Conservation (phyloP, 352 stramenopile genomes). For the Globisporangium viniferum region DNA sequence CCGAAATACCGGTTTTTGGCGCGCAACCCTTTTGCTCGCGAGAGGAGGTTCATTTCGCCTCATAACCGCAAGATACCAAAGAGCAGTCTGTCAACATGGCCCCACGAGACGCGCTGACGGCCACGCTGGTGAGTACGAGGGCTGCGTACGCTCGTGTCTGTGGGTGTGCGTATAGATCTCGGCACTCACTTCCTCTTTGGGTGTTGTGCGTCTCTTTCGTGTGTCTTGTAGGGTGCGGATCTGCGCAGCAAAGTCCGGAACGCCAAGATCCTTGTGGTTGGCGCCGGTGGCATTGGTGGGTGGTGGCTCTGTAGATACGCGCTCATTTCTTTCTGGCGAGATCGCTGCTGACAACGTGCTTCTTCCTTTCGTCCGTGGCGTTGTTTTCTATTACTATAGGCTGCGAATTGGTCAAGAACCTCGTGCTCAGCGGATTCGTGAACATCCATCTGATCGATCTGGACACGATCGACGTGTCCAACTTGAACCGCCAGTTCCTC, state of each 20-base stretch:
- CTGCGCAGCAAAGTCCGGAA: slow-evolving; percentile 68
- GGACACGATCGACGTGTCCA: slow-evolving; percentile 99
- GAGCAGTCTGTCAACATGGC: slow-evolving; percentile 20
- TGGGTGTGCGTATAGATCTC: too few relatives aligned
- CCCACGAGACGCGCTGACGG: slow-evolving; percentile 17
- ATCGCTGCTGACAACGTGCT: background rate
- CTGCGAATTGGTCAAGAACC: slow-evolving; percentile 99
- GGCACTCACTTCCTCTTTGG: background rate
- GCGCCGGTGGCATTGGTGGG: slow-evolving; percentile 96
- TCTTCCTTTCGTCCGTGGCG: background rate
- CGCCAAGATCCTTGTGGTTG: slow-evolving; percentile 94
- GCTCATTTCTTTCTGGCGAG: background rate
- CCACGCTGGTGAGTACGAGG: slow-evolving; percentile 46
- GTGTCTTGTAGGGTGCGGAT: slow-evolving; percentile 39
- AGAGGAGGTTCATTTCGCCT: background rate
- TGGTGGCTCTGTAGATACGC: background rate
- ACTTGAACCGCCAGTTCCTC: slow-evolving; percentile 99
- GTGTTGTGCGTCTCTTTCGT: background rate
- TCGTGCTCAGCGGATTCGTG: slow-evolving; percentile 96
- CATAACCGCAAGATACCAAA: background rate
- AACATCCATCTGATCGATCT: slow-evolving; percentile 95
- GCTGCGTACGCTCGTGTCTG: background rate
- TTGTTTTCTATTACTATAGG: slow-evolving; percentile 27
- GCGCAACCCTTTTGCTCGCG: background rate
- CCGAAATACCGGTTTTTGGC: too few relatives aligned